Evolutionary conservation across 1,284 basidiomycete genomes (phyloP).

Genomic region (Stygiomarasmius scandens): DNA sequence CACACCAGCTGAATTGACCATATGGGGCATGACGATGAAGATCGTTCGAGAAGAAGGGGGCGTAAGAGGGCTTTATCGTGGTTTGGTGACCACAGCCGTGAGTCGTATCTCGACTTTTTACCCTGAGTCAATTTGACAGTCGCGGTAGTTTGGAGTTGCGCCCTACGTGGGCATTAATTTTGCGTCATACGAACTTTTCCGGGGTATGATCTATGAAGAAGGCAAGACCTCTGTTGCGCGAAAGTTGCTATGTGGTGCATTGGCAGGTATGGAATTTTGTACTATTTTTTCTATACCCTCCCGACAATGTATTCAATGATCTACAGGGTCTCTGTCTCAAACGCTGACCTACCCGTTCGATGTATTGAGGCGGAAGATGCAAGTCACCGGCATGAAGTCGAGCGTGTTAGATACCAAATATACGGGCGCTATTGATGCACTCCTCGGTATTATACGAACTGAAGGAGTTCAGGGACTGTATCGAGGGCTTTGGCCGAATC

Average conservation of each 20-base stretch:
- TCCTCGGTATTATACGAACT: slow-evolving; percentile 66
- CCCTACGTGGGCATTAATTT: slow-evolving; percentile 92
- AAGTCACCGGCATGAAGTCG: slow-evolving; percentile 85
- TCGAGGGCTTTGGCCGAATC: slow-evolving; percentile 89
- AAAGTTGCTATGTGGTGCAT: slow-evolving; percentile 75
- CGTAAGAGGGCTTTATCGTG: slow-evolving; percentile 83
- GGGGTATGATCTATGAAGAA: slow-evolving; percentile 75
- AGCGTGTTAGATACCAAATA: slow-evolving; percentile 68
- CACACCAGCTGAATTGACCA: slow-evolving; percentile 65
- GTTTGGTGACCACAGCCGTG: slow-evolving; percentile 81
- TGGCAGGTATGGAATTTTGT: slow-evolving; percentile 57
- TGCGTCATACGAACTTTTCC: slow-evolving; percentile 75
- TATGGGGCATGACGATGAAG: slow-evolving; percentile 87
- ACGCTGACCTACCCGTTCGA: slow-evolving; percentile 97
- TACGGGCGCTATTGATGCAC: slow-evolving; percentile 78
- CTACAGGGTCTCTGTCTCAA: slow-evolving; percentile 82
- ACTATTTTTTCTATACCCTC: background rate
- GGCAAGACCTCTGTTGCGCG: slow-evolving; percentile 65
- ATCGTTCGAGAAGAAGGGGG: slow-evolving; percentile 83
- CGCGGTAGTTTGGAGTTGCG: slow-evolving; percentile 72
- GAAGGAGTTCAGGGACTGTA: slow-evolving; percentile 83
- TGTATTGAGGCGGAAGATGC: slow-evolving; percentile 93
- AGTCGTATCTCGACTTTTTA: background rate
- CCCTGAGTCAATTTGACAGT: background rate
- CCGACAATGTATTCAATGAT: background rate